Percentiles rank a stretch among this genome's conserved stretches.
Conservation (phyloP, 805 yeast species). For the Myxozyma nipponensis region DNA sequence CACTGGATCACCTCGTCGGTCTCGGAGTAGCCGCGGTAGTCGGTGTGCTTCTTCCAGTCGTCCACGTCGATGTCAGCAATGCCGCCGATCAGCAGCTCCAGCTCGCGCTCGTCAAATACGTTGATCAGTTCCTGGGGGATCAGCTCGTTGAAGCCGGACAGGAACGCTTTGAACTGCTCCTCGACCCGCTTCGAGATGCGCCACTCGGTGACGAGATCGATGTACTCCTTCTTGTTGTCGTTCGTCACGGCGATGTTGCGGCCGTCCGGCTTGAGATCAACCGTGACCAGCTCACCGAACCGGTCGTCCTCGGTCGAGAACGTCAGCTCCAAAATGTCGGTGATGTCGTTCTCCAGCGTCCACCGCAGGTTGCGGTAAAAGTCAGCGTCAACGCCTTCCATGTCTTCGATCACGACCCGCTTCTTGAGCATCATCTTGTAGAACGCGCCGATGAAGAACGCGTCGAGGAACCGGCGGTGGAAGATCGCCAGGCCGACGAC, state of each 20-base stretch:
- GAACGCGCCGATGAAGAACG: constrained; percentile 96
- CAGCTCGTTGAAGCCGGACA: constrained; percentile 95
- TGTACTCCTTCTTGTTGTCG: constrained; percentile 92
- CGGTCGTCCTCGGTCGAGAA: constrained; percentile 84
- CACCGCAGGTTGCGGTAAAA: constrained; percentile 91
- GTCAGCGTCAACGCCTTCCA: constrained; percentile 99
- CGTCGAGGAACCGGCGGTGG: constrained; percentile 96
- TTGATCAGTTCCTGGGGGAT: constrained; percentile 95
- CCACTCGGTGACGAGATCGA: constrained; percentile 94
- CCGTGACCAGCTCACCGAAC: constrained; percentile 86
- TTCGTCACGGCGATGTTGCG: constrained; percentile 86
- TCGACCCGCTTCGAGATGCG: constrained; percentile 88
- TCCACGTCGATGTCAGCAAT: constrained; percentile 96
- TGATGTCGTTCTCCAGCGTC: constrained; percentile 93
- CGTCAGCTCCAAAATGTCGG: constrained; percentile 79
- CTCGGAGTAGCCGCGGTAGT: constrained; percentile 96
- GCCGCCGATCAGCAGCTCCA: constrained; percentile 96
- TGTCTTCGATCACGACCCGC: constrained; percentile 90
- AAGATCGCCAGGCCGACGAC: constrained; percentile 97
- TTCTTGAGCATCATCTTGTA: constrained; percentile 96
- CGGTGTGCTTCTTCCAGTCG: constrained; percentile 99
- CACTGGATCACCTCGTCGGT: constrained; percentile 94
- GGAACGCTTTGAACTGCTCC: constrained; percentile 92
- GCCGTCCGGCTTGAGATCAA: constrained; percentile 89
- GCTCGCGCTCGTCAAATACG: constrained; percentile 96